Evolutionary conservation across 2,329 filamentous ascomycete genomes (phyloP).

Genomic region (Bisporella sp.): DNA sequence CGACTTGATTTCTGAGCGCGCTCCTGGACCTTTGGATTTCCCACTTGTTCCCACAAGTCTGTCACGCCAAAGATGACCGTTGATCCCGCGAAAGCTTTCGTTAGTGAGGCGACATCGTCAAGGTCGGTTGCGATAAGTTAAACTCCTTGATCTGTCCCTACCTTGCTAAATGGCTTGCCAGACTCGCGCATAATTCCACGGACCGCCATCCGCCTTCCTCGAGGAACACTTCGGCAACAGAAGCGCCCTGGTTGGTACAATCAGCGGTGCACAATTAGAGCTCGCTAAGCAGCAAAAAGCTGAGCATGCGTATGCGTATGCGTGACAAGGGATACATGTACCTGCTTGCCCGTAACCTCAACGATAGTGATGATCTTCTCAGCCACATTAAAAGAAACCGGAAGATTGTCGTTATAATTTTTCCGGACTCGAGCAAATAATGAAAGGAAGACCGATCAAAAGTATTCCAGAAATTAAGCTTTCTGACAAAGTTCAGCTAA

Average conservation of each 20-base stretch:
- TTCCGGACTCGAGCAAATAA: too few relatives aligned
- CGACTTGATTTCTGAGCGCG: constrained; percentile 27
- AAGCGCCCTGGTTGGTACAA: constrained; percentile 37
- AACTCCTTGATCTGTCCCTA: constrained; percentile 34
- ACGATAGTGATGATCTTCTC: too few relatives aligned
- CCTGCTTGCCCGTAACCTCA: too few relatives aligned
- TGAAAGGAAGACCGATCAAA: too few relatives aligned
- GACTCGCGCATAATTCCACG: constrained; percentile 41
- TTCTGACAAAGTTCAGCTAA: too few relatives aligned
- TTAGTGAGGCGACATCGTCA: constrained; percentile 14
- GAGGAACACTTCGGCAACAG: constrained; percentile 38
- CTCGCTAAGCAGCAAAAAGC: too few relatives aligned
- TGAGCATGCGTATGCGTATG: too few relatives aligned
- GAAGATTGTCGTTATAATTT: too few relatives aligned
- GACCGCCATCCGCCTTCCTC: constrained; percentile 36
- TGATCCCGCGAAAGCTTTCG: constrained; percentile 29
- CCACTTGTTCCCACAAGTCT: constrained; percentile 22
- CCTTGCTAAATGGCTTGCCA: constrained; percentile 32
- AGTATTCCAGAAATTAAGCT: too few relatives aligned
- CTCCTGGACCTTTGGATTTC: background rate
- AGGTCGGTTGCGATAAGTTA: constrained; percentile 32
- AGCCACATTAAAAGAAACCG: too few relatives aligned
- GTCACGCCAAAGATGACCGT: constrained; percentile 33
- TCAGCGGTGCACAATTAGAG: too few relatives aligned
- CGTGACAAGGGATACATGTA: too few relatives aligned